Conservation (phyloP, 2,329 filamentous ascomycete species). For the Fusarium camptoceras region DNA sequence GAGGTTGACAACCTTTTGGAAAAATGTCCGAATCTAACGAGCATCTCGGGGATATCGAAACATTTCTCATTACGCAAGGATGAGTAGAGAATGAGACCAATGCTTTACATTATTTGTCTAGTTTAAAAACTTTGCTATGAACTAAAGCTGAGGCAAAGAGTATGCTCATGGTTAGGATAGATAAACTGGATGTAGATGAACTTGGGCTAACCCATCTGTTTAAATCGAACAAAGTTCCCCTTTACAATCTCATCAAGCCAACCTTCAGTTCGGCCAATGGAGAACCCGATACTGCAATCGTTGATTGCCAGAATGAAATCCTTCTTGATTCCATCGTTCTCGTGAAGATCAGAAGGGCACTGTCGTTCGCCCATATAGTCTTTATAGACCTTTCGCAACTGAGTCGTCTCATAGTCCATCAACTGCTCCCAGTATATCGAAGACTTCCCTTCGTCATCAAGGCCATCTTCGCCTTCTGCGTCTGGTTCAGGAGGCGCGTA, state of each 20-base stretch:
- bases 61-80: neutral
- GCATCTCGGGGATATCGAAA: fast-evolving
- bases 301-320: too few relatives aligned
- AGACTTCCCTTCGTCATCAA: too few relatives aligned
- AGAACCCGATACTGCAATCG: too few relatives aligned
- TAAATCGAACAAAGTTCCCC: neutral
- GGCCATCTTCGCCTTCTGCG: too few relatives aligned
- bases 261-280: too few relatives aligned
- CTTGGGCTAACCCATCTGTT: too few relatives aligned
- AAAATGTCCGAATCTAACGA: neutral
- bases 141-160: fast-evolving
- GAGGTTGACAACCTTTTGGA: constrained; percentile 3
- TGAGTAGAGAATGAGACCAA: neutral
- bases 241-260: neutral
- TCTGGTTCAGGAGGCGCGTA: too few relatives aligned
- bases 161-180: neutral
- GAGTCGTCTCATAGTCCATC: neutral
- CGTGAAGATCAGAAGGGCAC: too few relatives aligned
- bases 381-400: neutral
- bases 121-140: neutral
- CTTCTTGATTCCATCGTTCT: too few relatives aligned
- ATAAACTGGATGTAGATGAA: too few relatives aligned
- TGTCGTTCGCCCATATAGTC: neutral
- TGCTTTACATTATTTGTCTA: neutral
- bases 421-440: too few relatives aligned